phyloP scores from a whole-genome alignment of 2,329 filamentous ascomycete genomes.

The Hypomyces perniciosus region DNA sequence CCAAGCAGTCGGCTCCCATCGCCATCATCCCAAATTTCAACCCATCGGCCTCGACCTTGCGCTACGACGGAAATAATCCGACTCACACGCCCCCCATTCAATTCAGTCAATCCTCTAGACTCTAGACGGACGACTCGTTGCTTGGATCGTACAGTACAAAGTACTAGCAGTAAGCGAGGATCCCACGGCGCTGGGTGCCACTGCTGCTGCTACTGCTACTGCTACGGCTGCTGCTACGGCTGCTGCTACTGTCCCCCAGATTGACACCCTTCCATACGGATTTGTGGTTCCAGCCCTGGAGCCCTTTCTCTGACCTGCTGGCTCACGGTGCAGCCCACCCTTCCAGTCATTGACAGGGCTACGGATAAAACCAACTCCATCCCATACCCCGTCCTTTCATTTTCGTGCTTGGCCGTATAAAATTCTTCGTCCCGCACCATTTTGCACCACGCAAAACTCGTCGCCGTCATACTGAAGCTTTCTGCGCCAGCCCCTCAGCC shows the following conservation, averaged over 20 bases:
- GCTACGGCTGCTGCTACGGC: constrained; percentile 7
- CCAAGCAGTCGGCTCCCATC: constrained; percentile 7
- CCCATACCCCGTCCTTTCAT: constrained; percentile 25
- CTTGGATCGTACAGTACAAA: constrained; percentile 18
- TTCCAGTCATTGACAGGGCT: constrained; percentile 7
- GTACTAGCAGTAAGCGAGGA: constrained; percentile 13
- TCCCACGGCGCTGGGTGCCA: constrained; percentile 19
- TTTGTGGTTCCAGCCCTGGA: constrained; percentile 8
- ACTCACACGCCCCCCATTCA: constrained; percentile 21
- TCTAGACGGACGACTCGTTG: constrained; percentile 18
- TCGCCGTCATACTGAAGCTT: constrained; percentile 12
- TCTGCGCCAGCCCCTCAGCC: not conserved
- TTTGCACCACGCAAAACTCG: constrained; percentile 9
- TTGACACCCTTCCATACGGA: not conserved
- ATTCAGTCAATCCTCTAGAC: constrained; percentile 17
- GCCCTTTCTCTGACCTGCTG: constrained; percentile 1
- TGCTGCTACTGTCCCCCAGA: constrained; percentile 1
- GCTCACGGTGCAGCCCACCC: constrained; percentile 3
- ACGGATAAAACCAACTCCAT: constrained; percentile 18
- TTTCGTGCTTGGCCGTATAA: constrained; percentile 24
- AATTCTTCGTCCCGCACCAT: constrained; percentile 26
- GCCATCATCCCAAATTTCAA: constrained; percentile 1
- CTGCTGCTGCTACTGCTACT: not conserved
- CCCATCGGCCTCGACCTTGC: constrained; percentile 2
- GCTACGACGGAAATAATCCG: constrained; percentile 29